phyloP scores from a whole-genome alignment of 2,329 filamentous ascomycete genomes.

The Pyrenochaeta sp. region DNA sequence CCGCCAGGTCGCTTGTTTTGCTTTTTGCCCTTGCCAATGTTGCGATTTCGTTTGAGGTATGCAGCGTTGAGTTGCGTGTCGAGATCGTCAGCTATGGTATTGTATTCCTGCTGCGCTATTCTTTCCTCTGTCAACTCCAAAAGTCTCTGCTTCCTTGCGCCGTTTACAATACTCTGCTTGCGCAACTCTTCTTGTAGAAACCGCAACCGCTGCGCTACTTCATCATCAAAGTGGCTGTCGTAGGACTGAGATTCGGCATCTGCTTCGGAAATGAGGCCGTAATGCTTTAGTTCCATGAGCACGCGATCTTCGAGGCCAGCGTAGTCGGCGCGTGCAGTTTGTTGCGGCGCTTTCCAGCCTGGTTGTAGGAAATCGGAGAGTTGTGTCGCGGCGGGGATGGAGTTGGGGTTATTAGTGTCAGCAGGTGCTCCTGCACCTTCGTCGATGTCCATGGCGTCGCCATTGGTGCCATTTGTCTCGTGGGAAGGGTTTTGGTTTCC shows the following conservation, averaged over 20 bases:
- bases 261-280: conserved; percentile 83
- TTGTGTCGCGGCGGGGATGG: conserved; percentile 73
- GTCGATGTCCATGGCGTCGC: conserved; percentile 57
- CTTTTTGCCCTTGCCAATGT: conserved; percentile 93
- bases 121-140: conserved; percentile 88
- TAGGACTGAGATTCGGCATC: conserved; percentile 77
- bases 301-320: conserved; percentile 87
- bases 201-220: conserved; percentile 88
- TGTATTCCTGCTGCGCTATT: conserved; percentile 96
- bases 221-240: conserved; percentile 90
- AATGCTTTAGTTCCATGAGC: conserved; percentile 88
- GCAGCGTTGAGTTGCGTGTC: conserved; percentile 94
- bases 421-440: conserved; percentile 47
- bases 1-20: conserved; percentile 79
- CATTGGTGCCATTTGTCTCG: conserved; percentile 63
- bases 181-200: conserved; percentile 84
- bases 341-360: conserved; percentile 79
- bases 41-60: conserved; percentile 94
- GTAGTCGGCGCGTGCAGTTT: conserved; percentile 78
- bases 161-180: conserved; percentile 85
- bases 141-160: conserved; percentile 85
- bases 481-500: conserved; percentile 64
- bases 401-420: conserved; percentile 47
- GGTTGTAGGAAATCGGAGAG: conserved; percentile 81
- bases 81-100: conserved; percentile 94